Conservation (phyloP, 2,329 filamentous ascomycete genomes). For the Colletotrichum sojae region DNA sequence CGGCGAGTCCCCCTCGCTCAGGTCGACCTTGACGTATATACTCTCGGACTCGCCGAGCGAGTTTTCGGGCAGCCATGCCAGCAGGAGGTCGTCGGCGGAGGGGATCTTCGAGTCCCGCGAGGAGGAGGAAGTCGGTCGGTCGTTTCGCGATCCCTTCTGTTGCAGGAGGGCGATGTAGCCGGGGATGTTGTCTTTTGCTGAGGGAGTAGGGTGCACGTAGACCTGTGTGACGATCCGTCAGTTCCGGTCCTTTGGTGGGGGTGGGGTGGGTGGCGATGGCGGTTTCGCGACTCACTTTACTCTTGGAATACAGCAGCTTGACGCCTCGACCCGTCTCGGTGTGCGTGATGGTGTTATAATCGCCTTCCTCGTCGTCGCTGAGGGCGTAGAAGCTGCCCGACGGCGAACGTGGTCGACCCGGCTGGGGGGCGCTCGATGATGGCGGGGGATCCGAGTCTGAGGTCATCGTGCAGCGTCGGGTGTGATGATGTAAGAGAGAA, state of each 20-base stretch:
- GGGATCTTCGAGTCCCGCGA: slow-evolving; percentile 56
- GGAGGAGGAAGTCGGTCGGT: slow-evolving; percentile 60
- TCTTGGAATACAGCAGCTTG: slow-evolving; percentile 95
- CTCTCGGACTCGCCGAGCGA: slow-evolving; percentile 87
- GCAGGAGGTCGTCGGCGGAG: slow-evolving; percentile 80
- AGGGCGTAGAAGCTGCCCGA: slow-evolving; percentile 93
- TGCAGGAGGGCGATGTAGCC: slow-evolving; percentile 95
- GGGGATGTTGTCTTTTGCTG: slow-evolving; percentile 93
- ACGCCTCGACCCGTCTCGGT: slow-evolving; percentile 84
- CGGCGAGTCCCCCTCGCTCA: slow-evolving; percentile 83
- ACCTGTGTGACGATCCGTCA: slow-evolving; percentile 68
- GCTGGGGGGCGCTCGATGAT: slow-evolving; percentile 40
- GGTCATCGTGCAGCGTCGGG: slow-evolving; percentile 37
- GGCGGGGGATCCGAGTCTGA: slow-evolving; percentile 41
- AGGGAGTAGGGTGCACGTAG: slow-evolving; percentile 94
- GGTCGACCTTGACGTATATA: slow-evolving; percentile 96
- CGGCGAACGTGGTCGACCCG: slow-evolving; percentile 73
- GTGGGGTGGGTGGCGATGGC: slow-evolving; percentile 23
- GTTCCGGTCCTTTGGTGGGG: slow-evolving; percentile 4
- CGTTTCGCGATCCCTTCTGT: slow-evolving; percentile 74
- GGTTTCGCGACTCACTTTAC: slow-evolving; percentile 76
- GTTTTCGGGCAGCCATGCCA: slow-evolving; percentile 94
- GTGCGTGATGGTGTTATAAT: slow-evolving; percentile 94
- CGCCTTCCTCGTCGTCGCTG: slow-evolving; percentile 96
- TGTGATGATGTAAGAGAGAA: slow-evolving; percentile 25